Evolutionary conservation across 495 filamentous ascomycete genomes (phyloP), one percentile per base, ranked within the genome.

Genomic region (Elaphomyces granulatus): DNA sequence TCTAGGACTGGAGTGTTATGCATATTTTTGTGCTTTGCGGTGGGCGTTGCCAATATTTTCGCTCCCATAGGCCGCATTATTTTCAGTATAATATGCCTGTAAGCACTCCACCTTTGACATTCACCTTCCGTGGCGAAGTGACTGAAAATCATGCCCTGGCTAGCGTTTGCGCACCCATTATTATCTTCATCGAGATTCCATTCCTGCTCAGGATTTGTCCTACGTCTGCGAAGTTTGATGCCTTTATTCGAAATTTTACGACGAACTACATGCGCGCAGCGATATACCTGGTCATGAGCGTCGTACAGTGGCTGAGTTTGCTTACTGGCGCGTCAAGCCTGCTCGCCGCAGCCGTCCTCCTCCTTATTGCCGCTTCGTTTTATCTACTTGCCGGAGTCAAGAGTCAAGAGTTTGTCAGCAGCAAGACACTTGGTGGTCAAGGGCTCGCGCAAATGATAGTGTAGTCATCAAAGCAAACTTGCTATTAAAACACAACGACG

Each of bases 361-460:
- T 99, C 31, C 62, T 80, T 2, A 51, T 93, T 37, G 82, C 90
- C 2, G 79, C 73, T 7, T 9, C 72, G 2, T 96, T 87, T 68
- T 99, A 99, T 56, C 67, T 69, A 8, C 63, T 88, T 35, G 90
- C 90, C 12, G 90, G 72, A 20, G 34, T 94, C 48, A 94, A 82
- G 71, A 84, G 81, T 38, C 90, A 99, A 64, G 84, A 80, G 18
- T 99, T 99, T 59, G 74, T 92, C 39, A 81, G 86, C 21, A 95
- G 87, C 69, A 96, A 96, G 77, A 96, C 92, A 15, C 65, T 99
- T 42, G 90, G 90, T 45, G 90, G 90, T 31, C 81, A 83, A 45
- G 90, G 92, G 15, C 77, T 96, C 46, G 88, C 87, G 44, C 88
- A 95, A 68, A 95, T 96, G 92, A 96, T 99, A 64, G 87, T 98